Base-by-base conservation (phyloP, 2,329 filamentous ascomycete genomes). In the Diaporthe australafricana region DNA sequence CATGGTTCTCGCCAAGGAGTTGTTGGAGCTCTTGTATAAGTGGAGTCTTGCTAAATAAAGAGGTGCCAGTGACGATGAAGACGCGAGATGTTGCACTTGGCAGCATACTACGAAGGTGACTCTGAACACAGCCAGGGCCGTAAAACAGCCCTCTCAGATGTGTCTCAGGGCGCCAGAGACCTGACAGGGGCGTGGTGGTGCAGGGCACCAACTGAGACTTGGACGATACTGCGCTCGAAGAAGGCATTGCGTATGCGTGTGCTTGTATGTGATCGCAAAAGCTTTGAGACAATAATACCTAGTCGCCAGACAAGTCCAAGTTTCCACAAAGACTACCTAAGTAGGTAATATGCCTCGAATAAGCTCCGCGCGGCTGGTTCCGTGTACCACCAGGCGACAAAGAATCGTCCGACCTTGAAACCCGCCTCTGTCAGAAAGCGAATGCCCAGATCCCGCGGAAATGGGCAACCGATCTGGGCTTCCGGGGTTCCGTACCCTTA, bases 381-480 rank as follows among this genome's bases (percentile, higher is more conserved):
- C 56, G 56, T 11, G 16, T 5, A 27, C 22, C n/a, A n/a, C 30
- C 3, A 20, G 14, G 38, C 38, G 56, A 22, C 38, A 14, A 9
- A 30, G 9, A 42, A 60, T 30, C 16, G 22, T 60, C 56, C 25
- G 22, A 60, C 40, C 35, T 60, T 42, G 56, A 42, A 60, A 60
- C 38, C 5, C 11, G 16, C 20, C 12, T 20, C 20, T 16, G 14
- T 5, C 38, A 20, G 38, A 60, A 12, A n/a, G n/a, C n/a, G 25
- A 27, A 20, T 2, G 12, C 14, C 22, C 38, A 6, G 22, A 45
- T 22, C 20, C 56, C 56, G 56, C 56, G 56, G 56, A 60, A 45
- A 60, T 60, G 56, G 56, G 56, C 38, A 35, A 42, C 56, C 56
- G 56, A 60, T 60, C 56, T 60, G 35, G 22, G 17, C 56, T 14